Conservation (phyloP, 2,329 filamentous ascomycete genomes). For the Stemphylium beticola region DNA sequence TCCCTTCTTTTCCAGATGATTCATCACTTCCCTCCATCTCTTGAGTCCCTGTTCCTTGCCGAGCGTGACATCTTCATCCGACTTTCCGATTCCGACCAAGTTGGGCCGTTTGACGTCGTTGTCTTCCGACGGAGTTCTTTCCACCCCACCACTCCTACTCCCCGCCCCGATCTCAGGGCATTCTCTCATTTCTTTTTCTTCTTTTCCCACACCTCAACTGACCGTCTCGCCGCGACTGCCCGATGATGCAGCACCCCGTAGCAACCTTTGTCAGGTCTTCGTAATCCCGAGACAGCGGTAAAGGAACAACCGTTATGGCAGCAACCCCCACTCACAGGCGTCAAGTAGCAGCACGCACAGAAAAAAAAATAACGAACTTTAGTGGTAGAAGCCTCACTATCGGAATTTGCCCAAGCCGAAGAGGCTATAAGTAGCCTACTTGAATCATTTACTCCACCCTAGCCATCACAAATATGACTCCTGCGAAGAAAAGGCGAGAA, state of each 20-base stretch:
- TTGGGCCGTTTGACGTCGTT: slow-evolving; percentile 7
- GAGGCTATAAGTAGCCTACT: not conserved
- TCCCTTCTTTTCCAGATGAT: slow-evolving; percentile 29
- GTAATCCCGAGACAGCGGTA: slow-evolving; percentile 3
- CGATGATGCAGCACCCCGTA: slow-evolving; percentile 4
- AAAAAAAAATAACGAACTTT: not conserved
- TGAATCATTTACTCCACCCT: slow-evolving; percentile 13
- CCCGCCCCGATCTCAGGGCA: not conserved
- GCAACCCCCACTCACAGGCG: slow-evolving; percentile 1
- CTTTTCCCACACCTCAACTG: not conserved
- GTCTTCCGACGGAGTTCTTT: slow-evolving; percentile 3
- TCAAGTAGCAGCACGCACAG: not conserved
- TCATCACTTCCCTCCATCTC: slow-evolving; percentile 23
- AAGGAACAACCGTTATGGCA: slow-evolving; percentile 3
- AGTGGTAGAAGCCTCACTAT: not conserved
- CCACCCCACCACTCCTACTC: slow-evolving; percentile 2
- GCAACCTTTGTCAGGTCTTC: slow-evolving; percentile 1
- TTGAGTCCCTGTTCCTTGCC: slow-evolving; percentile 20
- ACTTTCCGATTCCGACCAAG: not conserved
- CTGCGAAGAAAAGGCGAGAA: too few relatives aligned
- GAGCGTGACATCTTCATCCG: slow-evolving; percentile 11
- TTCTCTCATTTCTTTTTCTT: not conserved
- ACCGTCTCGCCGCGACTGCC: slow-evolving; percentile 11
- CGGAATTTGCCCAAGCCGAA: too few relatives aligned
- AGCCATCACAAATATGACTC: slow-evolving; percentile 8